phyloP scores from a whole-genome alignment of 2,329 filamentous ascomycete species.

The Lasiodiplodia sp. region DNA sequence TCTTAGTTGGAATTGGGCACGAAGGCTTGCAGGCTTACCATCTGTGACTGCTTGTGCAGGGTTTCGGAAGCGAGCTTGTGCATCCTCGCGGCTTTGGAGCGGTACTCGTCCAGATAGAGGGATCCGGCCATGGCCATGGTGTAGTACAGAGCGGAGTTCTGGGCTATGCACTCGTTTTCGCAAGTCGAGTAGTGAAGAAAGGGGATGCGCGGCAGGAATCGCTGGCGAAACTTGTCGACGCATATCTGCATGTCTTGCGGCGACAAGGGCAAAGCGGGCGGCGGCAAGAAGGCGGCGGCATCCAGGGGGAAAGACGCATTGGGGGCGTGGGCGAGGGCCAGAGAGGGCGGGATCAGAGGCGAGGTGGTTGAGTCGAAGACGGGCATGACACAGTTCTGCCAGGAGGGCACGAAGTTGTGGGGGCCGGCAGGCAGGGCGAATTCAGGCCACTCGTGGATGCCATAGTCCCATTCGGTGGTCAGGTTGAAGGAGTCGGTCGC shows the following conservation, averaged over 20 bases:
- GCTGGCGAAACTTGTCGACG: conserved; percentile 15
- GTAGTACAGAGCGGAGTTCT: conserved; percentile 20
- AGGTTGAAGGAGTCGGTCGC: conserved; percentile 24
- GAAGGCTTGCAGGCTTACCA: not conserved
- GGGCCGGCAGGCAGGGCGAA: not conserved
- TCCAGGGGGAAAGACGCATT: conserved; percentile 18
- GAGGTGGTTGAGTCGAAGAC: conserved; percentile 15
- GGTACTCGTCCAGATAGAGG: conserved; percentile 27
- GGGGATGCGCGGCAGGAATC: conserved; percentile 22
- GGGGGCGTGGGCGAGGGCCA: conserved; percentile 26
- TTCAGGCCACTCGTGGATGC: conserved; percentile 28
- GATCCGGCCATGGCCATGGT: conserved; percentile 28
- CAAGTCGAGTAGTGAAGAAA: conserved; percentile 26
- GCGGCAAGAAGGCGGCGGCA: conserved; percentile 1
- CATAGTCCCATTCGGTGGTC: conserved; percentile 21
- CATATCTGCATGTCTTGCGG: conserved; percentile 22
- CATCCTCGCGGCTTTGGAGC: conserved; percentile 18
- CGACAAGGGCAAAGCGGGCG: conserved; percentile 8
- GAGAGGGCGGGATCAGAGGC: conserved; percentile 14
- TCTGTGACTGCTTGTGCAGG: not conserved
- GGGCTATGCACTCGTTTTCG: conserved; percentile 17
- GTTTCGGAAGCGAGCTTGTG: conserved; percentile 22
- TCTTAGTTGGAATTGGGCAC: not conserved
- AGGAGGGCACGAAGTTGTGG: conserved; percentile 14
- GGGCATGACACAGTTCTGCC: conserved; percentile 28